Evolutionary conservation across 805 yeast genomes (phyloP).

Genomic region (Kregervanrija fluxuum): DNA sequence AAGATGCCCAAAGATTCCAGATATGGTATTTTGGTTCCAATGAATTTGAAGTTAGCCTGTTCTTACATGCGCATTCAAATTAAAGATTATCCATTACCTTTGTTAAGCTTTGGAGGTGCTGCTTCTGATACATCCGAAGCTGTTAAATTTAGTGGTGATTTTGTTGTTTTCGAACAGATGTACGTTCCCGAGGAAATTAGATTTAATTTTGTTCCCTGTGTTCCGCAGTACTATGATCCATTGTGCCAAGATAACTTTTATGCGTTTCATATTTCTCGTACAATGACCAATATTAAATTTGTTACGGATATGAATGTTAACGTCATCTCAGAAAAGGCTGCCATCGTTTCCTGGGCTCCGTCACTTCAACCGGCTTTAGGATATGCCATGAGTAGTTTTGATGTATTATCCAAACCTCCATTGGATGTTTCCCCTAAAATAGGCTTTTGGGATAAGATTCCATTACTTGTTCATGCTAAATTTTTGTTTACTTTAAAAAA

Average conservation of each 20-base stretch:
- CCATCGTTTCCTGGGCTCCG: conserved; percentile 57
- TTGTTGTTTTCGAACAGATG: conserved; percentile 54
- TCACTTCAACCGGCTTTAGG: conserved; percentile 54
- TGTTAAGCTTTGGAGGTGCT: conserved; percentile 39
- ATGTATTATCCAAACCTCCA: conserved; percentile 63
- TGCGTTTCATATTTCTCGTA: conserved; percentile 51
- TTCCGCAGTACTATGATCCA: conserved; percentile 26
- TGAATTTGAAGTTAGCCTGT: conserved; percentile 39
- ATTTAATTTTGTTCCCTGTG: conserved; percentile 45
- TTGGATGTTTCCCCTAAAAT: conserved; percentile 54
- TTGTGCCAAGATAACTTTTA: conserved; percentile 39
- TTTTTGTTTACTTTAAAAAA: conserved; percentile 38
- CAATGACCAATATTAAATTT: conserved; percentile 56
- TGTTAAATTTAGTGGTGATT: conserved; percentile 35
- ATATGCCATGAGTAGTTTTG: conserved; percentile 58
- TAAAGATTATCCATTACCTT: conserved; percentile 52
- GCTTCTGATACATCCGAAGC: conserved; percentile 36
- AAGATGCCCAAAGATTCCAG: conserved; percentile 45
- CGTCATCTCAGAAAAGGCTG: conserved; percentile 39
- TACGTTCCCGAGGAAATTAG: conserved; percentile 40
- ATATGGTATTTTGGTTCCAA: conserved; percentile 50
- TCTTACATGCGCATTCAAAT: conserved; percentile 36
- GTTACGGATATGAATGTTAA: conserved; percentile 41
- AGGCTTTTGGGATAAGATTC: conserved; percentile 69
- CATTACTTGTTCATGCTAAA: conserved; percentile 48